Conservation (phyloP, 306 rosid species). For the Rubus idaeus region DNA sequence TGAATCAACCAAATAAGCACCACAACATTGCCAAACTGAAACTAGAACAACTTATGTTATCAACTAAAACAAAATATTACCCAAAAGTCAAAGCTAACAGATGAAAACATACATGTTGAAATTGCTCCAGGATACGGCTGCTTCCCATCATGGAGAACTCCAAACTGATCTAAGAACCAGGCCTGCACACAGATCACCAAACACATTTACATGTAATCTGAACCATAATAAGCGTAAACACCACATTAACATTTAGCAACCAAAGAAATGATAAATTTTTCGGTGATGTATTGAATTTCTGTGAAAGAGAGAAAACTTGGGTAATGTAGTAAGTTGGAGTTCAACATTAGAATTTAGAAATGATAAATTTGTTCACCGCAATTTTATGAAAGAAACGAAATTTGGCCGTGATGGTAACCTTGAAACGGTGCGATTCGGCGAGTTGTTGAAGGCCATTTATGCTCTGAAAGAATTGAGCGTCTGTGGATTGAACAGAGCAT, state of each 20-base stretch:
- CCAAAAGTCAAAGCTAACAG: slow-evolving; percentile 17
- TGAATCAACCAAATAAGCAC: neutral
- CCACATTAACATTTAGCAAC: too few relatives aligned
- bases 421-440: slow-evolving; percentile 63
- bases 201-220: neutral
- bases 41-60: neutral
- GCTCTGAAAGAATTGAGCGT: slow-evolving; percentile 45
- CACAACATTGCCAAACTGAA: neutral
- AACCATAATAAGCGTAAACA: neutral
- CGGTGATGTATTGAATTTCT: neutral
- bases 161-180: slow-evolving; percentile 93
- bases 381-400: neutral
- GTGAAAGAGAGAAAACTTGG: neutral
- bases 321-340: neutral
- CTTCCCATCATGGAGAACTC: slow-evolving; percentile 95
- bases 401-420: slow-evolving; percentile 34
- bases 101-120: slow-evolving; percentile 54
- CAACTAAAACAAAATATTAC: neutral
- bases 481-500: slow-evolving; percentile 46
- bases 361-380: neutral
- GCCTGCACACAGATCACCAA: slow-evolving; percentile 47
- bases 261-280: too few relatives aligned
- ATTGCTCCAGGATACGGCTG: slow-evolving; percentile 85
- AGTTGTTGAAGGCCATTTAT: slow-evolving; percentile 67
- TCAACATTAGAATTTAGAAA: neutral